Conservation (phyloP, 306 rosid species). For the Glycine soja region DNA sequence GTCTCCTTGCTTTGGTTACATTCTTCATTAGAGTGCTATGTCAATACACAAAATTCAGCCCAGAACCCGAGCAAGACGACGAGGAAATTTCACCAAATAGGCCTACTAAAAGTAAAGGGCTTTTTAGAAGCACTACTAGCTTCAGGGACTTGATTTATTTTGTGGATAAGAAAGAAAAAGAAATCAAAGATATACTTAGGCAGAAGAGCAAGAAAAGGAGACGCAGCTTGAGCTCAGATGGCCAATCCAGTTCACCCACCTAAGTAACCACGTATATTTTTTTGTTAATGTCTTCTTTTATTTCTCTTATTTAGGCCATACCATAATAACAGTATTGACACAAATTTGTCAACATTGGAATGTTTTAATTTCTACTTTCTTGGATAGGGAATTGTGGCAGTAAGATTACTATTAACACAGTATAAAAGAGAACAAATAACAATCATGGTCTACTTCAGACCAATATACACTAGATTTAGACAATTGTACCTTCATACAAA, state of each 20-base stretch:
- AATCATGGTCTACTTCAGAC: conserved; percentile 15
- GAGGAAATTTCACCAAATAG: conserved; percentile 54
- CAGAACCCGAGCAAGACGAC: conserved; percentile 43
- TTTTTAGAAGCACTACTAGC: conserved; percentile 42
- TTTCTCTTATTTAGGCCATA: conserved; percentile 35
- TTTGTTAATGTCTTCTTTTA: conserved; percentile 29
- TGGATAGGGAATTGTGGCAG: conserved; percentile 26
- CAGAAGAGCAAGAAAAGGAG: conserved; percentile 54
- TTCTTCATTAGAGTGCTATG: conserved; percentile 62
- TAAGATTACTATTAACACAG: conserved; percentile 22
- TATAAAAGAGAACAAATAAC: neutral
- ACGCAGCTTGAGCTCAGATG: conserved; percentile 43
- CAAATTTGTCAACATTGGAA: conserved; percentile 34
- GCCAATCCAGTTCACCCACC: conserved; percentile 38
- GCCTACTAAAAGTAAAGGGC: conserved; percentile 25
- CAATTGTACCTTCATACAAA: conserved; percentile 27
- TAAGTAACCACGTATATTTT: conserved; percentile 42
- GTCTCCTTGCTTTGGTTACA: conserved; percentile 60
- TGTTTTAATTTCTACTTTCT: conserved; percentile 29
- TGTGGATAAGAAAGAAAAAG: conserved; percentile 75
- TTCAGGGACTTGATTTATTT: conserved; percentile 61
- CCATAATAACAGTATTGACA: conserved; percentile 38
- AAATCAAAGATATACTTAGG: conserved; percentile 66
- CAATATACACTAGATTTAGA: conserved; percentile 16
- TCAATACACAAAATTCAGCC: conserved; percentile 66